A percentile compares a stretch with the other conserved stretches of the same genome.
Evolutionary conservation across 257 asterid species (phyloP).

Genomic region (Primulina huaijiensis): DNA sequence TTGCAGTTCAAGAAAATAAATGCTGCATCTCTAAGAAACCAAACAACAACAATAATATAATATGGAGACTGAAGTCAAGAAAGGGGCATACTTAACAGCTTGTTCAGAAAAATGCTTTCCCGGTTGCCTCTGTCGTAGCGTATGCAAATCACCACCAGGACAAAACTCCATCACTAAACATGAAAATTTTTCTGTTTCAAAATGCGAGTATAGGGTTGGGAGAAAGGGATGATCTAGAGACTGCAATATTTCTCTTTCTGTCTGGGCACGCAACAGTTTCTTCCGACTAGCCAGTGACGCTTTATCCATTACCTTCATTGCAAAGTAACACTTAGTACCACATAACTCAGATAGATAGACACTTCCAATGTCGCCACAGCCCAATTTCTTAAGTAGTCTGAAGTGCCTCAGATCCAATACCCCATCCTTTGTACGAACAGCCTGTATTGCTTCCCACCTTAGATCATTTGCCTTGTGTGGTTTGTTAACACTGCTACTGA

Average conservation of each 20-base stretch:
- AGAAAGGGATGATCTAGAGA: slow-evolving; percentile 77
- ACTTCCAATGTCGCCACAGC: slow-evolving; percentile 81
- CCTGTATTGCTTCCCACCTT: slow-evolving; percentile 80
- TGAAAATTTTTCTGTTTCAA: slow-evolving; percentile 72
- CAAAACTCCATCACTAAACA: slow-evolving; percentile 89
- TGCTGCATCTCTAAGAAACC: slow-evolving; percentile 14
- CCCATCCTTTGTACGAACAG: slow-evolving; percentile 61
- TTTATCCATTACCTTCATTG: slow-evolving; percentile 83
- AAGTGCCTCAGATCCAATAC: slow-evolving; percentile 69
- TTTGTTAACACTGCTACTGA: slow-evolving; percentile 65
- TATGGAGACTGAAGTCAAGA: slow-evolving; percentile 26
- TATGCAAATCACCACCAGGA: slow-evolving; percentile 82
- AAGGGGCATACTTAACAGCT: slow-evolving; percentile 66
- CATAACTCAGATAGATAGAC: slow-evolving; percentile 74
- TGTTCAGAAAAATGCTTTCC: slow-evolving; percentile 81
- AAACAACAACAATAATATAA: not conserved
- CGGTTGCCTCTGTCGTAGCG: slow-evolving; percentile 77
- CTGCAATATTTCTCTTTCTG: slow-evolving; percentile 75
- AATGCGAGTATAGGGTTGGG: slow-evolving; percentile 65
- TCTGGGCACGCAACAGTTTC: slow-evolving; percentile 77
- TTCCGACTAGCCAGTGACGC: slow-evolving; percentile 74
- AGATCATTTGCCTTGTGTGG: slow-evolving; percentile 76
- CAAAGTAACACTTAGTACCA: slow-evolving; percentile 73
- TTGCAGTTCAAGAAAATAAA: not conserved
- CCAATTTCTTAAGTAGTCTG: slow-evolving; percentile 70